Conservation (phyloP, 192 early-diverging fungal genomes). For the Haplosporangium gracile region DNA sequence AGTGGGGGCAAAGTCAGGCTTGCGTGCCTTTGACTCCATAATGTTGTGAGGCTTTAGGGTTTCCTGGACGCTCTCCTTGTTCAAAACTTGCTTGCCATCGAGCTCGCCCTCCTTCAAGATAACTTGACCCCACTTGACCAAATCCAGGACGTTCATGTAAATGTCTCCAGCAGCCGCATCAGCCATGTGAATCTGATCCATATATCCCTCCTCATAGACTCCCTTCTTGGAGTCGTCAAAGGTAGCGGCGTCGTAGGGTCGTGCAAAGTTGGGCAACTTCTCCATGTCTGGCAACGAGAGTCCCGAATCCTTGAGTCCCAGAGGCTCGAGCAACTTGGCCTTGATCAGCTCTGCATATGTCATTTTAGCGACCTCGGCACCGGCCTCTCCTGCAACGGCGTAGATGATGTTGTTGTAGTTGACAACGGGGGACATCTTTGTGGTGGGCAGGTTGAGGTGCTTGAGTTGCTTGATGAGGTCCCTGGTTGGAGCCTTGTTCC, state of each 20-base stretch:
- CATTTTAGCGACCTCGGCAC: constrained; percentile 16
- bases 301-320: constrained; percentile 27
- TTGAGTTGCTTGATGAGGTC: constrained; percentile 27
- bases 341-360: constrained; percentile 19
- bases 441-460: neutral
- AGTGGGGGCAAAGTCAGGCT: constrained; percentile 6
- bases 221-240: constrained; percentile 38
- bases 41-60: neutral
- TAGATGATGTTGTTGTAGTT: constrained; percentile 38
- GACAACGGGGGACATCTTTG: neutral
- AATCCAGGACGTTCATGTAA: constrained; percentile 23
- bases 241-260: constrained; percentile 14
- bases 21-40: too few species aligned
- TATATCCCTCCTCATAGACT: neutral
- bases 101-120: too few species aligned
- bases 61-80: constrained; percentile 8
- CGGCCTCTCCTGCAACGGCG: constrained; percentile 33
- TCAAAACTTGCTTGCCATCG: constrained; percentile 25
- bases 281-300: constrained; percentile 21
- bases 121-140: constrained; percentile 18
- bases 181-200: neutral
- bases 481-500: neutral
- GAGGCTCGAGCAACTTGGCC: constrained; percentile 19
- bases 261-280: constrained; percentile 9
- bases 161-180: constrained; percentile 27